A percentile compares a stretch with the other conserved stretches of the same genome.
phyloP scores from a whole-genome alignment of 1,284 basidiomycete species.

The Taiwanofungus camphoratus region DNA sequence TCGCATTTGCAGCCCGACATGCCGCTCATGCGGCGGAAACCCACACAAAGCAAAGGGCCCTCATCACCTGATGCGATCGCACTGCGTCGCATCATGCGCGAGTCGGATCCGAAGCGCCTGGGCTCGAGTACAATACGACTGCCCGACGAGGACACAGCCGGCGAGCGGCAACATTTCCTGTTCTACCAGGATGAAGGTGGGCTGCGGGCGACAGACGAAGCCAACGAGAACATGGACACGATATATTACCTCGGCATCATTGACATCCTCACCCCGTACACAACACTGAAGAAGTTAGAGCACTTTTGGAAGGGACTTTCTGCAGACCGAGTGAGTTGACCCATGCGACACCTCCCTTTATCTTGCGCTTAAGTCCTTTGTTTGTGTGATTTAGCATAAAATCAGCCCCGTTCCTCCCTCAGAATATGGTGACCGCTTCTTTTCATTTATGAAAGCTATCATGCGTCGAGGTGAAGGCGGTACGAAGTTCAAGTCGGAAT shows the following conservation, averaged over 20 bases:
- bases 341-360: too few species aligned
- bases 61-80: constrained; percentile 71
- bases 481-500: constrained; percentile 52
- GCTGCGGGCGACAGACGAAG: constrained; percentile 83
- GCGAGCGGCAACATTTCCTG: constrained; percentile 80
- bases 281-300: constrained; percentile 75
- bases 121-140: constrained; percentile 56
- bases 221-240: constrained; percentile 66
- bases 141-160: constrained; percentile 56
- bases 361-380: too few species aligned
- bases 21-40: constrained; percentile 48
- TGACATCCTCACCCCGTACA: constrained; percentile 92
- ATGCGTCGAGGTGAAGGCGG: constrained; percentile 80
- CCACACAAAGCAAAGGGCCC: constrained; percentile 49
- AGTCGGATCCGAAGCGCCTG: constrained; percentile 76
- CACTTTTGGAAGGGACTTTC: constrained; percentile 90
- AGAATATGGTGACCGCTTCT: constrained; percentile 85
- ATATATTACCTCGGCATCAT: constrained; percentile 96
- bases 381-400: constrained; percentile 60
- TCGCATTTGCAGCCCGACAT: constrained; percentile 52
- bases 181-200: constrained; percentile 99
- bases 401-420: constrained; percentile 87
- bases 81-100: constrained; percentile 79
- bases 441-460: constrained; percentile 80
- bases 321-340: constrained; percentile 71